Evolutionary conservation across 106 monocot species (phyloP).

Genomic region (Allium cepa): DNA sequence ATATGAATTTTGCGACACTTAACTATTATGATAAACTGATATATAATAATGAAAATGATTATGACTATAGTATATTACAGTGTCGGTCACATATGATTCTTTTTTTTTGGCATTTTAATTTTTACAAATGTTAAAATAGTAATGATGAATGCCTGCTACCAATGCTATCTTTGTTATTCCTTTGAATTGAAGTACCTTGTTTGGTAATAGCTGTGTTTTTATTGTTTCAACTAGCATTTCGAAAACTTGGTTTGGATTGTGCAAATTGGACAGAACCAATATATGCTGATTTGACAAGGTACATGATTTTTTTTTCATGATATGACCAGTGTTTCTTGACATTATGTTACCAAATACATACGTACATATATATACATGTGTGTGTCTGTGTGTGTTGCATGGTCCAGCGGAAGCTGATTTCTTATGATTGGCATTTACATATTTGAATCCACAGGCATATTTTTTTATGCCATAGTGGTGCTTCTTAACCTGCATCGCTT

Average conservation of each 20-base stretch:
- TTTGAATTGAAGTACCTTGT: not conserved
- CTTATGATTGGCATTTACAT: not conserved
- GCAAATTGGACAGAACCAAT: conserved; percentile 85
- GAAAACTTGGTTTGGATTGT: conserved; percentile 67
- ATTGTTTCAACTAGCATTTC: conserved; percentile 45
- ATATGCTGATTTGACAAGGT: conserved; percentile 56
- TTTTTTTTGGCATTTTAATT: not conserved
- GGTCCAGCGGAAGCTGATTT: not conserved
- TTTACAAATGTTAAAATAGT: not conserved
- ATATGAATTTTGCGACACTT: no score
- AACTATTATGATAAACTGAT: no score
- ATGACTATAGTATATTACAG: not conserved
- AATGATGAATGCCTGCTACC: not conserved
- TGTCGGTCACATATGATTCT: not conserved
- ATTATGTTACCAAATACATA: no score
- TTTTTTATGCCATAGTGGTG: conserved; percentile 9
- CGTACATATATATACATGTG: no score
- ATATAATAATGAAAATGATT: not conserved
- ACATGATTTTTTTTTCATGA: not conserved
- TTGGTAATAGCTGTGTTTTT: conserved; percentile 7
- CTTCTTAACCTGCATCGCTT: conserved; percentile 1
- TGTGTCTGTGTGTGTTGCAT: not conserved
- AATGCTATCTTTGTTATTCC: not conserved
- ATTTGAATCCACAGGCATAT: not conserved
- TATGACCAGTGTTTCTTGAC: no score